These are phyloP conservation scores for Nothophytophthora sp. DNA, from an alignment of 352 stramenopile species.

Conservation along the genomic window DNA sequence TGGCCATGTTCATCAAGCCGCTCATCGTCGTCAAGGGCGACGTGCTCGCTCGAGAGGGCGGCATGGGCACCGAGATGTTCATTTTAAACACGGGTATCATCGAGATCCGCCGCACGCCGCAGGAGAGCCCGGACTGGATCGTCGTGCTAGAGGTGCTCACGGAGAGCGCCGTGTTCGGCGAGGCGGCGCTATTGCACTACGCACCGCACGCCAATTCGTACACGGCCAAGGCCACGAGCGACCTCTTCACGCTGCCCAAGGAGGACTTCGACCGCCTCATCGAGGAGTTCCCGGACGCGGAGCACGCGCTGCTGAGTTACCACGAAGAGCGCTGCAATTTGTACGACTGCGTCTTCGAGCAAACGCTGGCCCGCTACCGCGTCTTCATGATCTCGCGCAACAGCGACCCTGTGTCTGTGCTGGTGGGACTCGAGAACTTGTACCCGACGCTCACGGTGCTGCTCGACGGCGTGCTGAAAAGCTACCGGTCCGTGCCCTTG, in stretches of 20 bases:
- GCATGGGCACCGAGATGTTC: slow-evolving; percentile 81
- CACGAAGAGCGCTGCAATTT: slow-evolving; percentile 59
- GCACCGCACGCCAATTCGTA: slow-evolving; percentile 79
- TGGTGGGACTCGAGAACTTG: slow-evolving; percentile 63
- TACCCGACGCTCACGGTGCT: slow-evolving; percentile 70
- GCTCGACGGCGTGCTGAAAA: slow-evolving; percentile 57
- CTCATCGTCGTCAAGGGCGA: slow-evolving; percentile 71
- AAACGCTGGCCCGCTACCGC: slow-evolving; percentile 66
- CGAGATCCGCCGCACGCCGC: slow-evolving; percentile 60
- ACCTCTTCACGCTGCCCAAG: slow-evolving; percentile 78
- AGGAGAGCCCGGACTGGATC: slow-evolving; percentile 56
- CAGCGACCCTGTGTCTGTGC: slow-evolving; percentile 54
- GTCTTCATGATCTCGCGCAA: slow-evolving; percentile 60
- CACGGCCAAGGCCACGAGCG: slow-evolving; percentile 65
- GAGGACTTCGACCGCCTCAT: slow-evolving; percentile 81
- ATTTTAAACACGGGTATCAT: slow-evolving; percentile 80
- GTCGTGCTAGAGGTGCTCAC: slow-evolving; percentile 79
- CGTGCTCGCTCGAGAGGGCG: slow-evolving; percentile 59
- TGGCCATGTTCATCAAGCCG: slow-evolving; percentile 87
- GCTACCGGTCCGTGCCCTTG: slow-evolving; percentile 65
- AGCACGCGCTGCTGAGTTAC: slow-evolving; percentile 58
- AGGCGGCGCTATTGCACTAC: slow-evolving; percentile 72
- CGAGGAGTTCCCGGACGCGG: slow-evolving; percentile 79
- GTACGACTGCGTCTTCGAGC: slow-evolving; percentile 71
- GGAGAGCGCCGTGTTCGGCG: slow-evolving; percentile 66